phyloP scores from a whole-genome alignment of 441 rosid species.

The Jatropha podagrica region DNA sequence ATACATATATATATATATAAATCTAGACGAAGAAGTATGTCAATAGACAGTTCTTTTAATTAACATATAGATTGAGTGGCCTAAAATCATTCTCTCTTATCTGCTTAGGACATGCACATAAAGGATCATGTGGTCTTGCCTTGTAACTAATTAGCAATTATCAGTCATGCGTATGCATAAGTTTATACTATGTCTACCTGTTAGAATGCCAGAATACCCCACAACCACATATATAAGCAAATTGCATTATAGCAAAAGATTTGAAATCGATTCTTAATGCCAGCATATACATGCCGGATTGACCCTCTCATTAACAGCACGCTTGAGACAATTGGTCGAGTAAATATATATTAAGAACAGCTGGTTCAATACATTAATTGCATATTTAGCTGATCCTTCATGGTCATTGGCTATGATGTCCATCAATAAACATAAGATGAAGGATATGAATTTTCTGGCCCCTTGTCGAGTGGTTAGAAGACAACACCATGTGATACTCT shows the following conservation, averaged over 20 bases:
- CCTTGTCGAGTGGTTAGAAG: not conserved
- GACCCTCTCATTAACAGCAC: too few relatives aligned
- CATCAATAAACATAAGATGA: not conserved
- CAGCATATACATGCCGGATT: too few relatives aligned
- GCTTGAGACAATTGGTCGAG: too few relatives aligned
- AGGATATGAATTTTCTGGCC: not conserved
- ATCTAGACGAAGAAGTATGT: not conserved
- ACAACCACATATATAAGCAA: not conserved
- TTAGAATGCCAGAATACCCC: not conserved
- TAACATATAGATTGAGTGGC: not conserved
- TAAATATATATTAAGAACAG: too few relatives aligned
- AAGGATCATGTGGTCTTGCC: conserved; percentile 26
- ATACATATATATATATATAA: conserved; percentile 11
- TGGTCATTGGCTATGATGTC: not conserved
- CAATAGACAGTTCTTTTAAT: not conserved
- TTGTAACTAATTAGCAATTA: conserved; percentile 17
- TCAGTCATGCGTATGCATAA: too few relatives aligned
- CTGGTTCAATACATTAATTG: not conserved
- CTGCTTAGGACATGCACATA: conserved; percentile 10
- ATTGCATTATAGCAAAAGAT: not conserved
- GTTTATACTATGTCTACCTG: not conserved
- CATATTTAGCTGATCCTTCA: not conserved
- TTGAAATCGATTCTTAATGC: not conserved
- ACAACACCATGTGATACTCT: conserved; percentile 1
- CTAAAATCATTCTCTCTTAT: too few relatives aligned